phyloP scores from a whole-genome alignment of 495 filamentous ascomycete species.

The Rostrohypoxylon terebratum region DNA sequence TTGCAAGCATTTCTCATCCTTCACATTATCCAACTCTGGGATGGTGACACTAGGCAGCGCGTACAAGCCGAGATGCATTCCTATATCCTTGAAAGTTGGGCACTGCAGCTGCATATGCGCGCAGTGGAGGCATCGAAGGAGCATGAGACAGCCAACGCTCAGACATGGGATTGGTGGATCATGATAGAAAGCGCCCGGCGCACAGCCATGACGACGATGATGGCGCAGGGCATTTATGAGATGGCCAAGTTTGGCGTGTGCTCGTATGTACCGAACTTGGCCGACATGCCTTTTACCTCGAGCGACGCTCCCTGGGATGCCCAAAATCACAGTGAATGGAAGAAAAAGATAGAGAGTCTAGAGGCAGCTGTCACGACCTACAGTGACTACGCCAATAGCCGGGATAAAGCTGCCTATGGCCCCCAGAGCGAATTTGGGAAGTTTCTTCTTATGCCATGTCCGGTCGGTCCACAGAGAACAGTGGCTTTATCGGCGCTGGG shows the following conservation, averaged over 20 bases:
- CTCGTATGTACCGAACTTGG: constrained; percentile 3
- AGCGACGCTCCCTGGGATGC: neutral
- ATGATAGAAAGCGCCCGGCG: constrained; percentile 12
- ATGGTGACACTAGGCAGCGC: constrained; percentile 10
- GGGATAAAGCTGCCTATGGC: neutral
- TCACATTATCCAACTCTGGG: constrained; percentile 8
- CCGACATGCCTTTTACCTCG: neutral
- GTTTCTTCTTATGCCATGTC: constrained; percentile 2
- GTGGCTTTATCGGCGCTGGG: neutral
- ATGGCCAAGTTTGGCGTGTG: constrained; percentile 8
- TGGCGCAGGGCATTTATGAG: constrained; percentile 6
- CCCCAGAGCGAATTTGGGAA: constrained; percentile 7
- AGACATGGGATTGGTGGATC: constrained; percentile 7
- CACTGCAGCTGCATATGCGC: constrained; percentile 5
- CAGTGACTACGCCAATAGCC: neutral
- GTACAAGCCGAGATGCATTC: constrained; percentile 7
- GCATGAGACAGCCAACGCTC: neutral
- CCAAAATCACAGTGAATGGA: constrained; percentile 1
- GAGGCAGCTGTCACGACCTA: constrained; percentile 3
- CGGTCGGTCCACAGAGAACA: neutral
- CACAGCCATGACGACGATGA: neutral
- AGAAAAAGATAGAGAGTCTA: neutral
- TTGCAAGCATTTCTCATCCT: constrained; percentile 10
- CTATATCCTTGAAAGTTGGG: constrained; percentile 12
- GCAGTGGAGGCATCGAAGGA: neutral